Percentiles rank a stretch among this genome's conserved stretches.
phyloP scores from a whole-genome alignment of 2,329 filamentous ascomycete genomes.

The Colletotrichum orbiculare region DNA sequence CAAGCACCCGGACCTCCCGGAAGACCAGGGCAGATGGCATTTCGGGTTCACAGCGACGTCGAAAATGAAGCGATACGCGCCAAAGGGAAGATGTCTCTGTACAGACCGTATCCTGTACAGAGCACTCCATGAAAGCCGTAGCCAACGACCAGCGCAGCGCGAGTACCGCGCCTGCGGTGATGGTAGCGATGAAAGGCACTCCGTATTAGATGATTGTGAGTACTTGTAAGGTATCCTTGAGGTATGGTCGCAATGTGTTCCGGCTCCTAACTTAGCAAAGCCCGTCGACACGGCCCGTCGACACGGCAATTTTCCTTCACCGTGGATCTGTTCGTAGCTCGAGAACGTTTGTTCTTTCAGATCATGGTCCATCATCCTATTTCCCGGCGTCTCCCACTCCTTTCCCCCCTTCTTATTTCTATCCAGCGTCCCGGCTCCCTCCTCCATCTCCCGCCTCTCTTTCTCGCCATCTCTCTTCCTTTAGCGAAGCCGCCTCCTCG shows the following conservation, averaged over 20 bases:
- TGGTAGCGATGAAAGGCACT: too few relatives aligned
- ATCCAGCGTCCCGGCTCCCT: conserved; percentile 1
- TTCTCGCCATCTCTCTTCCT: conserved; percentile 7
- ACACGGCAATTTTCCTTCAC: conserved; percentile 28
- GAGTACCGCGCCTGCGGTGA: too few relatives aligned
- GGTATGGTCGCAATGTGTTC: too few relatives aligned
- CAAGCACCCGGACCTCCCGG: conserved; percentile 32
- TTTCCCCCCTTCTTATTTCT: conserved; percentile 25
- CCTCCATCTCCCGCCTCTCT: conserved; percentile 20
- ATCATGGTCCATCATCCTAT: conserved; percentile 21
- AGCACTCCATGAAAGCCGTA: too few relatives aligned
- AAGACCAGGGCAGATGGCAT: conserved; percentile 21
- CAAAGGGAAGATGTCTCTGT: not conserved
- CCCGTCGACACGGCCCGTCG: conserved; percentile 20
- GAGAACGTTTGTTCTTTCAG: conserved; percentile 26
- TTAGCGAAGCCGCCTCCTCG: conserved; percentile 5
- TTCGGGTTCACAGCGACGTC: too few relatives aligned
- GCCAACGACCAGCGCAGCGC: too few relatives aligned
- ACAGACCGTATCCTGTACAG: too few relatives aligned
- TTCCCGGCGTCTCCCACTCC: conserved; percentile 20
- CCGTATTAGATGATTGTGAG: too few relatives aligned
- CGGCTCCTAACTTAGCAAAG: not conserved
- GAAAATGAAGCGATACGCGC: conserved; percentile 15
- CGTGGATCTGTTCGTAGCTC: conserved; percentile 29
- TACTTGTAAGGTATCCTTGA: too few relatives aligned